phyloP scores from a whole-genome alignment of 2,329 filamentous ascomycete species.

The Aspergillus proliferans region DNA sequence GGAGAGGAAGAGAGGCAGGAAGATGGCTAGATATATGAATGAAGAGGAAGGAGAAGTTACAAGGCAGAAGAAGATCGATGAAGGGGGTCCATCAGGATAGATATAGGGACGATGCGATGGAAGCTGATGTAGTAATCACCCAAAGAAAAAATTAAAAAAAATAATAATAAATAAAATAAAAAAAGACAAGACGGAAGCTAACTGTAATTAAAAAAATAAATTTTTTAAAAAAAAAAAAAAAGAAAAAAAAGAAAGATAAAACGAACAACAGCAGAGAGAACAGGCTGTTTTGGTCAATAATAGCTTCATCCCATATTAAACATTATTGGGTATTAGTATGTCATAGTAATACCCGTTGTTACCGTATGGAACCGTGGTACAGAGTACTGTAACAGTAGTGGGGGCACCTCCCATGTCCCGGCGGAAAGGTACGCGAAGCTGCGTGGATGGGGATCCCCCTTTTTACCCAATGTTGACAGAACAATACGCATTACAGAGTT shows the following conservation, averaged over 20 bases:
- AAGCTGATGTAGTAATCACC: too few relatives aligned
- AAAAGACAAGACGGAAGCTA: background rate
- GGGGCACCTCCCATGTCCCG: constrained; percentile 18
- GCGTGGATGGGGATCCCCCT: constrained; percentile 19
- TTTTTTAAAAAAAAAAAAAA: background rate
- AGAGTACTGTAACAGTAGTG: background rate
- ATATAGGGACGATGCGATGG: constrained; percentile 20
- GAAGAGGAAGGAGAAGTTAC: constrained; percentile 19
- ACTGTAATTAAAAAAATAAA: background rate
- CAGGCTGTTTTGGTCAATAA: constrained; percentile 1
- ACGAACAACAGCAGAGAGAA: background rate
- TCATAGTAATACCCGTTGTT: constrained; percentile 21
- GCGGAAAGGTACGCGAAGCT: constrained; percentile 25
- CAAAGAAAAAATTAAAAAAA: constrained; percentile 6
- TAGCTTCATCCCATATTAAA: background rate
- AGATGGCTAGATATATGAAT: constrained; percentile 12
- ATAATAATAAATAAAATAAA: constrained; percentile 4
- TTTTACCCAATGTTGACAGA: constrained; percentile 8
- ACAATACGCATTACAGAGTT: too few relatives aligned
- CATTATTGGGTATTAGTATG: constrained; percentile 14
- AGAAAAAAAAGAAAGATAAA: background rate
- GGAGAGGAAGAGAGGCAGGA: constrained; percentile 1
- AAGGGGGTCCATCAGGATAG: constrained; percentile 26
- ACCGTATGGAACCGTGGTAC: constrained; percentile 8
- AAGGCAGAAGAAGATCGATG: constrained; percentile 12